A percentile compares a stretch with the other conserved stretches of the same genome.
These are phyloP conservation scores for Chytridium lagenaria DNA, from an alignment of 371 early-diverging fungal genomes.

Conservation along the genomic window DNA sequence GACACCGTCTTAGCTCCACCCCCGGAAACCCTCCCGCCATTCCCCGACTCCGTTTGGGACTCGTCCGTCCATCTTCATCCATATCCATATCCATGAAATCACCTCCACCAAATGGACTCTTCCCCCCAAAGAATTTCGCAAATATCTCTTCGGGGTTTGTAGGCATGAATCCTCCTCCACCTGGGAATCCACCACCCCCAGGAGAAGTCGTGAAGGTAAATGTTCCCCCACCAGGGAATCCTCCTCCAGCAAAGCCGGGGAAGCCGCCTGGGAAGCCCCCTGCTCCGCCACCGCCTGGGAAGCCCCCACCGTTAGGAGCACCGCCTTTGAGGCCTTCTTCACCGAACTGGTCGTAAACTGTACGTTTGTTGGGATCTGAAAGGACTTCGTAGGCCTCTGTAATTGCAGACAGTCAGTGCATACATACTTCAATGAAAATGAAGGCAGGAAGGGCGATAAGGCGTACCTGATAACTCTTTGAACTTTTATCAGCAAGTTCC, in stretches of 20 bases:
- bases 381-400: slow-evolving; percentile 90
- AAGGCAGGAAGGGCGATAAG: not conserved
- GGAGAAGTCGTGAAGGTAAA: slow-evolving; percentile 43
- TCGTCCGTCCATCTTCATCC: slow-evolving; percentile 41
- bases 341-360: slow-evolving; percentile 89
- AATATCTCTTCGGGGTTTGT: slow-evolving; percentile 94
- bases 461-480: slow-evolving; percentile 75
- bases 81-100: slow-evolving; percentile 57
- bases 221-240: slow-evolving; percentile 48
- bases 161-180: slow-evolving; percentile 71
- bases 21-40: slow-evolving; percentile 56
- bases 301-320: slow-evolving; percentile 46
- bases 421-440: slow-evolving; percentile 33
- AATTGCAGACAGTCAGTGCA: slow-evolving; percentile 53
- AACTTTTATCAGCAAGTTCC: slow-evolving; percentile 81
- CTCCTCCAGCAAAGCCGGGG: too few species aligned
- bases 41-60: slow-evolving; percentile 23
- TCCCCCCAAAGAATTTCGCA: slow-evolving; percentile 81
- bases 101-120: slow-evolving; percentile 57
- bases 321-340: slow-evolving; percentile 87
- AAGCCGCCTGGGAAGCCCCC: slow-evolving; percentile 71
- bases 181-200: slow-evolving; percentile 28
- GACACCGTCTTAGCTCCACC: slow-evolving; percentile 66
- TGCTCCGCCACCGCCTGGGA: slow-evolving; percentile 64
- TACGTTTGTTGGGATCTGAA: slow-evolving; percentile 84